Evolutionary conservation across 768 basidiomycete species (phyloP).

Genomic region (Lentinula edodes): DNA sequence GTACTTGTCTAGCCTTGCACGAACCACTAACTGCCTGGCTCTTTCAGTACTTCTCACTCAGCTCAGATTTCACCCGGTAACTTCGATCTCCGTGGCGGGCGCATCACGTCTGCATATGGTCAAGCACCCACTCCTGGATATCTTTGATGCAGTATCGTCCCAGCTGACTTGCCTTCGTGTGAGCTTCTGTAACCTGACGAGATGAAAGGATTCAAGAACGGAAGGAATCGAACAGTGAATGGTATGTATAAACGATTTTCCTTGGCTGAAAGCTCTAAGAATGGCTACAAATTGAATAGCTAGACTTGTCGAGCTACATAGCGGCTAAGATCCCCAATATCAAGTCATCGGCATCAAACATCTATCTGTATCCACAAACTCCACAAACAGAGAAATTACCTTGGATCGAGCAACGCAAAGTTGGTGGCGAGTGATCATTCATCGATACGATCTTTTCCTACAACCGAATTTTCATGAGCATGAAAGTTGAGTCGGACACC

Average conservation of each 20-base stretch:
- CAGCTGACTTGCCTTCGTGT: not conserved
- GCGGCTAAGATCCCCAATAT: not conserved
- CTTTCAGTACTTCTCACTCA: not conserved
- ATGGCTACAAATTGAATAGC: too few relatives aligned
- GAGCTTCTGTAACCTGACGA: not conserved
- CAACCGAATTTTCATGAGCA: too few relatives aligned
- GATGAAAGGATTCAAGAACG: not conserved
- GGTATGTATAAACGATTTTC: too few relatives aligned
- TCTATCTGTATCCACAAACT: not conserved
- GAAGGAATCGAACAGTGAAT: too few relatives aligned
- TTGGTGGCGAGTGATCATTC: not conserved
- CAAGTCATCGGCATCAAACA: not conserved
- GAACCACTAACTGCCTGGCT: too few relatives aligned
- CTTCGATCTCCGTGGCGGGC: conserved; percentile 1
- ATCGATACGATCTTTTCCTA: not conserved
- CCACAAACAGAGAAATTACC: not conserved
- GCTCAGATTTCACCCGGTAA: not conserved
- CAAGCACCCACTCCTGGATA: not conserved
- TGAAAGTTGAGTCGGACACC: too few relatives aligned
- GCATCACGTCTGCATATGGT: conserved; percentile 2
- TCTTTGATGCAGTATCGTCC: not conserved
- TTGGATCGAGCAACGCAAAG: too few relatives aligned
- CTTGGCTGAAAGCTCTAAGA: too few relatives aligned
- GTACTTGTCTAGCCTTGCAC: too few relatives aligned
- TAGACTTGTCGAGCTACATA: not conserved